Evolutionary conservation across 495 filamentous ascomycete species (phyloP).

Genomic region (Hyaloscypha bicolor): DNA sequence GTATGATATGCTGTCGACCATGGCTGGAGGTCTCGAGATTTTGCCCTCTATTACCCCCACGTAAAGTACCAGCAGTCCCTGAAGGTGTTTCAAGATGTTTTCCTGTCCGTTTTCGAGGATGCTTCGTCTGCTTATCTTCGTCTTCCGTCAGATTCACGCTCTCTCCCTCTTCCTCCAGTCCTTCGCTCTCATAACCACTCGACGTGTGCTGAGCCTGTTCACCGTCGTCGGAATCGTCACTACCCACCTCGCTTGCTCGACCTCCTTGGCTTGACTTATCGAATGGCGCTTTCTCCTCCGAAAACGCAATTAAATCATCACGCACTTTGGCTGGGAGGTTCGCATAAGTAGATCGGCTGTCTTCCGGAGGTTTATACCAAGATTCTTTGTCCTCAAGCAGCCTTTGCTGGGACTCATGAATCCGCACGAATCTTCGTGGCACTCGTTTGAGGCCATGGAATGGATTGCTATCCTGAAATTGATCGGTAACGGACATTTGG

Average conservation of each 20-base stretch:
- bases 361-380: conserved; percentile 35
- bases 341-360: conserved; percentile 24
- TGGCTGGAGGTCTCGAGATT: neutral
- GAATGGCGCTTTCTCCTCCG: conserved; percentile 16
- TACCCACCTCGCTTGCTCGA: neutral
- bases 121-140: neutral
- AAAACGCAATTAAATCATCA: conserved; percentile 36
- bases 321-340: conserved; percentile 45
- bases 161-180: neutral
- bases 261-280: neutral
- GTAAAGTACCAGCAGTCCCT: neutral
- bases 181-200: neutral
- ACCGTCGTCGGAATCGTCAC: neutral
- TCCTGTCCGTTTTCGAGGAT: neutral
- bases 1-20: neutral
- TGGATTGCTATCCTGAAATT: conserved; percentile 22
- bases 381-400: conserved; percentile 55
- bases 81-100: neutral
- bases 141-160: neutral
- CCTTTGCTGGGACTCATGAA: conserved; percentile 61
- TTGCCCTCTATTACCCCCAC: neutral
- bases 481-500: conserved; percentile 13
- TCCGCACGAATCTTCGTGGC: conserved; percentile 47
- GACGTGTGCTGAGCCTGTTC: neutral
- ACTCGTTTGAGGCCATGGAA: conserved; percentile 43